These are phyloP conservation scores for Middelhovenomyces tepae DNA, from an alignment of 805 yeast species.

Conservation along the genomic window DNA sequence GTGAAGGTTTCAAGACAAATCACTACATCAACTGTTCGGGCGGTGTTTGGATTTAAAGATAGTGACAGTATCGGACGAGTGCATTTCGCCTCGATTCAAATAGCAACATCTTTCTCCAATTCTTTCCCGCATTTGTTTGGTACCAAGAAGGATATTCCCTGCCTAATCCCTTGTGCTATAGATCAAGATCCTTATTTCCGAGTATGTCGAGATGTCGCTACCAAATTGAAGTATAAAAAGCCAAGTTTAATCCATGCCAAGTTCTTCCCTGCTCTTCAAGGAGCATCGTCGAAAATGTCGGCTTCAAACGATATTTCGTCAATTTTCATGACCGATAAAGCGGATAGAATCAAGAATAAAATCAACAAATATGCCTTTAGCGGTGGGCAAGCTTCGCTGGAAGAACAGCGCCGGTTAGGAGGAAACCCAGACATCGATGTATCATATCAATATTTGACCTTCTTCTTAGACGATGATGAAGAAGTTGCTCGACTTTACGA, in stretches of 20 bases:
- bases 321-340: slow-evolving; percentile 90
- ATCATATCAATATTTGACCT: slow-evolving; percentile 84
- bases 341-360: slow-evolving; percentile 86
- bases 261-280: slow-evolving; percentile 97
- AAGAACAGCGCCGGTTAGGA: slow-evolving; percentile 83
- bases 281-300: slow-evolving; percentile 93
- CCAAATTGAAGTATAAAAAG: slow-evolving; percentile 78
- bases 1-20: slow-evolving; percentile 89
- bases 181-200: slow-evolving; percentile 99
- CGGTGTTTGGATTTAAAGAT: slow-evolving; percentile 94
- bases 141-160: slow-evolving; percentile 80
- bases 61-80: slow-evolving; percentile 89
- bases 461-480: slow-evolving; percentile 84
- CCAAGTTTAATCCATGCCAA: slow-evolving; percentile 90
- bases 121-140: slow-evolving; percentile 92
- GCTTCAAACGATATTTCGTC: slow-evolving; percentile 88
- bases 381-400: slow-evolving; percentile 82
- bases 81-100: slow-evolving; percentile 94
- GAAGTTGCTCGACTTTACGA: slow-evolving; percentile 53
- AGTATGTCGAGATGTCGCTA: slow-evolving; percentile 95
- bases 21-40: slow-evolving; percentile 93
- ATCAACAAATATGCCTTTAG: slow-evolving; percentile 94
- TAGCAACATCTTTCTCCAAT: slow-evolving; percentile 91
- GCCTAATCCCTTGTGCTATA: slow-evolving; percentile 97
- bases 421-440: slow-evolving; percentile 96